These are phyloP conservation scores for Apostasia ramifera DNA, from an alignment of 106 monocot genomes.

Conservation along the genomic window DNA sequence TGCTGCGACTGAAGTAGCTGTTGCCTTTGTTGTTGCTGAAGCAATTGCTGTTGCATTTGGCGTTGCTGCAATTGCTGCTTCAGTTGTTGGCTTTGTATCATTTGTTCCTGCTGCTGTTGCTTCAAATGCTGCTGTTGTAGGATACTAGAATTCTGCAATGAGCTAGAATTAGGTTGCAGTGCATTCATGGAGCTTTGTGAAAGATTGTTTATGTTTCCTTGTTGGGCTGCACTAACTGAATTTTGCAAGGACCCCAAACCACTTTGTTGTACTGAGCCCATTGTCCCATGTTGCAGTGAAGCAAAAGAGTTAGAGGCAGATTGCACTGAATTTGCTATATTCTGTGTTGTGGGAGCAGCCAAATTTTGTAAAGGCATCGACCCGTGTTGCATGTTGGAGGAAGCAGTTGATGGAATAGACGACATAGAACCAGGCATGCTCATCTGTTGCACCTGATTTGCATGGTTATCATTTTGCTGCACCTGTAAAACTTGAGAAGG, in stretches of 20 bases:
- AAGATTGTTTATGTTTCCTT: constrained; percentile 30
- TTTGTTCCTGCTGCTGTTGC: constrained; percentile 39
- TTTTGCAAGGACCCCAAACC: constrained; percentile 39
- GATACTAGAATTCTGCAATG: constrained; percentile 38
- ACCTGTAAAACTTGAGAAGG: constrained; percentile 45
- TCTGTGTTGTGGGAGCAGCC: constrained; percentile 31
- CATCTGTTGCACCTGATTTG: constrained; percentile 46
- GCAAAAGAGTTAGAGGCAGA: constrained; percentile 32
- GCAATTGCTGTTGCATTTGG: constrained; percentile 29
- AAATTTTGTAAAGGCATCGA: constrained; percentile 39
- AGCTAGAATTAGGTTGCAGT: constrained; percentile 30
- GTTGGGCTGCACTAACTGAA: constrained; percentile 35
- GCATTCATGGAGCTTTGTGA: constrained; percentile 30
- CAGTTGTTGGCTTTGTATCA: constrained; percentile 41
- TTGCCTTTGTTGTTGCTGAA: constrained; percentile 49
- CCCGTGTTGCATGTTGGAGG: constrained; percentile 34
- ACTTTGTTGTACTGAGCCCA: constrained; percentile 43
- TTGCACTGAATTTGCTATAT: constrained; percentile 28
- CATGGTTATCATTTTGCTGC: constrained; percentile 58
- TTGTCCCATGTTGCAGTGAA: constrained; percentile 47
- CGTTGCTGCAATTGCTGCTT: constrained; percentile 37
- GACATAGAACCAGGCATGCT: constrained; percentile 41
- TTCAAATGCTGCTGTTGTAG: constrained; percentile 56
- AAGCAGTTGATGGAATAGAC: constrained; percentile 26
- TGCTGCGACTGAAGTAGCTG: constrained; percentile 28